Evolutionary conservation across 768 basidiomycete species (phyloP).

Genomic region (Inosperma sp.): DNA sequence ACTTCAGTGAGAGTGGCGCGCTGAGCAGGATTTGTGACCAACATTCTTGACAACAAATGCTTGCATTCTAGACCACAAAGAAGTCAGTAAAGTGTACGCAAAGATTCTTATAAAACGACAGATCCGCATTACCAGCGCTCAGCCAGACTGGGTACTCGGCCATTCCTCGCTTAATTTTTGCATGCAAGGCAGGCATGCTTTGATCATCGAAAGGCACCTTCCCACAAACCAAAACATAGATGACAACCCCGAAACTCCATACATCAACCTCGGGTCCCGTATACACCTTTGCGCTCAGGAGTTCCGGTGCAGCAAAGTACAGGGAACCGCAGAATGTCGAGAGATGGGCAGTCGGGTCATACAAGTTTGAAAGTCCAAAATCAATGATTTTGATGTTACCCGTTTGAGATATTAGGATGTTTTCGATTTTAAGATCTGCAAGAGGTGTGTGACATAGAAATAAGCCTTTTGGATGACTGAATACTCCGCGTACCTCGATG

Average conservation of each 20-base stretch:
- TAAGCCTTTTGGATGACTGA: neutral
- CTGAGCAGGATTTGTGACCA: slow-evolving; percentile 86
- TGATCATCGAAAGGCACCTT: slow-evolving; percentile 99
- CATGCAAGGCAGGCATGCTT: slow-evolving; percentile 97
- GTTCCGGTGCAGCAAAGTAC: slow-evolving; percentile 97
- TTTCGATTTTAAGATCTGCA: slow-evolving; percentile 95
- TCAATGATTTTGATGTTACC: slow-evolving; percentile 99
- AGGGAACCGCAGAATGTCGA: slow-evolving; percentile 96
- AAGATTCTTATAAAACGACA: neutral
- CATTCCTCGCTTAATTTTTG: slow-evolving; percentile 96
- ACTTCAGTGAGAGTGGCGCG: slow-evolving; percentile 85
- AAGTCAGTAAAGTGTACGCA: slow-evolving; percentile 8
- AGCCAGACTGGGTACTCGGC: slow-evolving; percentile 99
- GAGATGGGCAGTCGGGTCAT: slow-evolving; percentile 74
- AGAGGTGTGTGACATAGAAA: neutral
- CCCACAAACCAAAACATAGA: slow-evolving; percentile 96
- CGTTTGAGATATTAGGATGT: slow-evolving; percentile 96
- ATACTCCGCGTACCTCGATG: slow-evolving; percentile 63
- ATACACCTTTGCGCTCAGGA: slow-evolving; percentile 94
- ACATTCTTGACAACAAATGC: slow-evolving; percentile 87
- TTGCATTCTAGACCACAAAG: slow-evolving; percentile 74
- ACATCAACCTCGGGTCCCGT: slow-evolving; percentile 98
- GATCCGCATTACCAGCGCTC: slow-evolving; percentile 59
- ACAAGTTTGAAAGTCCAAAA: slow-evolving; percentile 96
- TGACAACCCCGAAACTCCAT: slow-evolving; percentile 98